Evolutionary conservation across 139 green algal species (phyloP).

Genomic region (Chlamydomonas schloesseri): DNA sequence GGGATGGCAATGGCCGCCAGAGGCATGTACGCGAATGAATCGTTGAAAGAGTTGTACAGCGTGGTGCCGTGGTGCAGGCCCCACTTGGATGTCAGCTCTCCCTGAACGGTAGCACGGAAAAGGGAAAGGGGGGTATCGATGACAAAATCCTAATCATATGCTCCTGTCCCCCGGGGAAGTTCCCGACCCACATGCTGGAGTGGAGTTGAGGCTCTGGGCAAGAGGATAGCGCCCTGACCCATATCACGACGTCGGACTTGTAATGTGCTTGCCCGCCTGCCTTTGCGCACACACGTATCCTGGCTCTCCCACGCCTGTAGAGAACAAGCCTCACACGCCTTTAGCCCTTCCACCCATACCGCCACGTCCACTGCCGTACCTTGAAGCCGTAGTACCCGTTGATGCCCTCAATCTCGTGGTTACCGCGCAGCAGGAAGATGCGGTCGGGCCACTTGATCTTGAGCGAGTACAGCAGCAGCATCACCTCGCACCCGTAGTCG

Average conservation of each 20-base stretch:
- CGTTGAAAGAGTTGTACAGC: constrained; percentile 6
- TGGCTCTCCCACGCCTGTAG: too few species aligned
- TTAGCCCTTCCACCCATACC: too few species aligned
- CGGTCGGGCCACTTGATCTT: constrained; percentile 22
- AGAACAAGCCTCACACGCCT: too few species aligned
- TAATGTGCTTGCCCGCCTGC: too few species aligned
- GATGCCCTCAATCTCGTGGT: background rate
- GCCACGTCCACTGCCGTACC: background rate
- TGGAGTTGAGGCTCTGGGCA: too few species aligned
- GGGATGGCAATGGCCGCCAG: background rate
- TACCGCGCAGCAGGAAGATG: constrained; percentile 25
- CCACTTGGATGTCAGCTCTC: constrained; percentile 2
- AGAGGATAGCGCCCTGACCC: too few species aligned
- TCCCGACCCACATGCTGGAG: too few species aligned
- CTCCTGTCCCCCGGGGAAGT: too few species aligned
- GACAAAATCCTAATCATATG: background rate
- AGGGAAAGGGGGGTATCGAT: background rate
- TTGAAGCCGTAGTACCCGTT: constrained; percentile 8
- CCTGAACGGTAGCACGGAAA: background rate
- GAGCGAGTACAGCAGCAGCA: constrained; percentile 10
- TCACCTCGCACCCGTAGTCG: background rate
- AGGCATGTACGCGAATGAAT: constrained; percentile 8
- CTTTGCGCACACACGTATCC: too few species aligned
- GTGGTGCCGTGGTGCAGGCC: background rate
- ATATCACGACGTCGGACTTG: too few species aligned